Percentiles rank a stretch among this genome's conserved stretches.
These are phyloP conservation scores for Ogataea saltuana DNA, from an alignment of 805 yeast species.

Conservation along the genomic window DNA sequence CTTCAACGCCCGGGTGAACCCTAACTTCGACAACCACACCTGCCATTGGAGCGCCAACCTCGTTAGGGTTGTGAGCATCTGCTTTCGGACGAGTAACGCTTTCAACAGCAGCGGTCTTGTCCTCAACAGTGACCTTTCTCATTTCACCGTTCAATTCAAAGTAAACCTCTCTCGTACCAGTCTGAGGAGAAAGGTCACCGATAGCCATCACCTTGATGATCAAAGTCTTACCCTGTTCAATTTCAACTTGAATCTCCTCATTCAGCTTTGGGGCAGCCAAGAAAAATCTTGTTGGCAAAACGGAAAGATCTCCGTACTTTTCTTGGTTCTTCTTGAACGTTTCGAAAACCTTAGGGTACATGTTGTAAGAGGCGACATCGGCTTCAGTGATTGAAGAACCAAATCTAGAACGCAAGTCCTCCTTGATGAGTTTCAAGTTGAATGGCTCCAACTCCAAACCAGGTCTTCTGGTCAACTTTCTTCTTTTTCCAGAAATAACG, in stretches of 20 bases:
- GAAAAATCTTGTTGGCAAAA: constrained; percentile 90
- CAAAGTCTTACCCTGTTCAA: constrained; percentile 92
- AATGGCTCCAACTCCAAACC: constrained; percentile 88
- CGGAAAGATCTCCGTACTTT: constrained; percentile 88
- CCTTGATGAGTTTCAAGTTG: constrained; percentile 68
- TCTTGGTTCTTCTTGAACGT: constrained; percentile 73
- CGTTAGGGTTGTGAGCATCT: constrained; percentile 79
- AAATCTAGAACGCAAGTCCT: constrained; percentile 74
- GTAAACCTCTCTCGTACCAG: constrained; percentile 94
- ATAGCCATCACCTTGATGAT: constrained; percentile 90
- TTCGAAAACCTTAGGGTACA: constrained; percentile 98
- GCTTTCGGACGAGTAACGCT: constrained; percentile 89
- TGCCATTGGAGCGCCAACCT: constrained; percentile 99
- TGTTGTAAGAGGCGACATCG: constrained; percentile 92
- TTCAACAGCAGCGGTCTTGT: constrained; percentile 83
- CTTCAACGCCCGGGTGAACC: constrained; percentile 81
- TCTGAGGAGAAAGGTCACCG: constrained; percentile 80
- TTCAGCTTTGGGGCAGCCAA: constrained; percentile 83
- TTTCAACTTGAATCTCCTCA: constrained; percentile 85
- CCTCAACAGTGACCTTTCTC: constrained; percentile 92
- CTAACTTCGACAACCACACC: constrained; percentile 97
- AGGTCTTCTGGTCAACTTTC: constrained; percentile 85
- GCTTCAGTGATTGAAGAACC: constrained; percentile 74
- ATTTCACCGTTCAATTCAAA: constrained; percentile 98
- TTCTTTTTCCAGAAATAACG: constrained; percentile 87